Evolutionary conservation across 345 rosid species (phyloP).

Genomic region (Gossypium australe): DNA sequence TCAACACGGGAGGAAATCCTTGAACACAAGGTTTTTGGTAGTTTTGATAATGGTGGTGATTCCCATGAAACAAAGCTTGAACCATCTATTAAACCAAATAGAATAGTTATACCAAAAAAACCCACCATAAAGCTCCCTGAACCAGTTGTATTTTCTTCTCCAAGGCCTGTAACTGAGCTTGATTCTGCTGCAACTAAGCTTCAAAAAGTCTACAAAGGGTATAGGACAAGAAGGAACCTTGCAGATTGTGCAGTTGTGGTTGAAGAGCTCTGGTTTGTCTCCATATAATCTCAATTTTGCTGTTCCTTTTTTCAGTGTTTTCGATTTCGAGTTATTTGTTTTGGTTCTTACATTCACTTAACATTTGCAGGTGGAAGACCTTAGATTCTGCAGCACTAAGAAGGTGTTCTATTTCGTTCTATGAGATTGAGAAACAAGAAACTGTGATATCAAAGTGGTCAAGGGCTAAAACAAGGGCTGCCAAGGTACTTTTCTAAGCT

Average conservation of each 20-base stretch:
- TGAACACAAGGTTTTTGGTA: constrained; percentile 22
- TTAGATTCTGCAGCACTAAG: constrained; percentile 52
- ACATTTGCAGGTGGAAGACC: constrained; percentile 55
- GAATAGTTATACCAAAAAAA: constrained; percentile 26
- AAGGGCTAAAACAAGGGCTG: constrained; percentile 55
- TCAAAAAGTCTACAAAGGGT: constrained; percentile 47
- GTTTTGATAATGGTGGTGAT: constrained; percentile 31
- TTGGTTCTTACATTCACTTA: constrained; percentile 3
- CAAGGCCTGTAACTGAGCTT: constrained; percentile 48
- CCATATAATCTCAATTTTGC: constrained; percentile 7
- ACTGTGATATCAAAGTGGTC: constrained; percentile 54
- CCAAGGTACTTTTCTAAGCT: constrained; percentile 37
- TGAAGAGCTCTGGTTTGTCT: constrained; percentile 63
- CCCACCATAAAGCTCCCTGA: constrained; percentile 45
- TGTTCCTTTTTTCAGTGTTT: not conserved
- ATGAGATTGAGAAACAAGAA: constrained; percentile 39
- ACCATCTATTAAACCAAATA: constrained; percentile 16
- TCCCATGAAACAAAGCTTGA: constrained; percentile 10
- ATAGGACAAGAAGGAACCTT: constrained; percentile 47
- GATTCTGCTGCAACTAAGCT: constrained; percentile 50
- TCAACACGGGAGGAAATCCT: constrained; percentile 38
- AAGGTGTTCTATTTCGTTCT: constrained; percentile 48
- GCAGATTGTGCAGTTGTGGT: constrained; percentile 73
- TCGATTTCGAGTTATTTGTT: not conserved
- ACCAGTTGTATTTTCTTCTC: constrained; percentile 41